Percentiles rank a stretch among this genome's conserved stretches.
Evolutionary conservation across 2,329 filamentous ascomycete species (phyloP).

Genomic region (Pyricularia grisea): DNA sequence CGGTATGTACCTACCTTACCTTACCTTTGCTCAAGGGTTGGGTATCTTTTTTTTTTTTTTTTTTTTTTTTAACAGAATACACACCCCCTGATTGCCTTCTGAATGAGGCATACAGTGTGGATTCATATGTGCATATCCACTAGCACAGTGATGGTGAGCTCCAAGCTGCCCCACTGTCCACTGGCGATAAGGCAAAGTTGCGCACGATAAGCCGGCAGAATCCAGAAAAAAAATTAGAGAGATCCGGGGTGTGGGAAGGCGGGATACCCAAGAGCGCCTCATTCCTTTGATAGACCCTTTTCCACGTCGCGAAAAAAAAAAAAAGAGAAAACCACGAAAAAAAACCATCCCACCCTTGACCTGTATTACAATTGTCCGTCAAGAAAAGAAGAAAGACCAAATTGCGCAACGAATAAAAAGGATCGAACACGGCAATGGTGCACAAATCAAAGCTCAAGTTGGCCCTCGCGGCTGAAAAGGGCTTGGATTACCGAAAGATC

Average conservation of each 20-base stretch:
- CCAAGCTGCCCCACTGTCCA: not conserved
- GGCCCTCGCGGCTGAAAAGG: slow-evolving; percentile 46
- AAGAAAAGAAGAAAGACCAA: not conserved
- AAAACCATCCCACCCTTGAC: not conserved
- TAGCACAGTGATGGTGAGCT: not conserved
- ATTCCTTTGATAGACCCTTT: not conserved
- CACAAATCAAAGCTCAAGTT: slow-evolving; percentile 33
- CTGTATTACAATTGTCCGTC: not conserved
- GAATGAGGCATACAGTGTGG: not conserved
- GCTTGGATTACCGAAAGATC: slow-evolving; percentile 40
- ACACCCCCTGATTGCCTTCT: no score
- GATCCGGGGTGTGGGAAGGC: not conserved
- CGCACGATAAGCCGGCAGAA: not conserved
- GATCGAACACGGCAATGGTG: not conserved
- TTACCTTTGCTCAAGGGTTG: no score
- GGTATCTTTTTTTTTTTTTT: no score
- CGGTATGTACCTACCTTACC: no score
- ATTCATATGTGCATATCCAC: not conserved
- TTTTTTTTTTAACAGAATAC: no score
- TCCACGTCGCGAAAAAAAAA: not conserved
- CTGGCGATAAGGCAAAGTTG: not conserved
- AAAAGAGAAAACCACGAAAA: not conserved
- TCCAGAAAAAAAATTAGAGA: not conserved
- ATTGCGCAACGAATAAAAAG: not conserved
- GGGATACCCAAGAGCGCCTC: not conserved